These are phyloP conservation scores for Nitzschia putrida DNA, from an alignment of 108 stramenopile species.

Conservation along the genomic window DNA sequence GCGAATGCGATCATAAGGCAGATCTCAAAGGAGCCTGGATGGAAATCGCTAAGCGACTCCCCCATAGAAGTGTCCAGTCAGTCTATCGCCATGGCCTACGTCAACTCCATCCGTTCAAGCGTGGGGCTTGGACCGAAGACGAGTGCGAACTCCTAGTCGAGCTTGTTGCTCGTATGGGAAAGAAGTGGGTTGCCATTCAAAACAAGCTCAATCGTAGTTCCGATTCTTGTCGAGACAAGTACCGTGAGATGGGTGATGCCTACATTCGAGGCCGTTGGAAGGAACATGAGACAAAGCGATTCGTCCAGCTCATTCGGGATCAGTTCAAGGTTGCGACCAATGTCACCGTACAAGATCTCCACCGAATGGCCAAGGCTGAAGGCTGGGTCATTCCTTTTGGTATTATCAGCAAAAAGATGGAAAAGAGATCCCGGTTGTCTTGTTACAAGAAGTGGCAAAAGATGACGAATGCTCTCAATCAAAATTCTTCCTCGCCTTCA, in stretches of 20 bases:
- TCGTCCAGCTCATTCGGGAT: constrained; percentile 57
- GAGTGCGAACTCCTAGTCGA: constrained; percentile 49
- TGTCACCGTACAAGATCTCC: constrained; percentile 54
- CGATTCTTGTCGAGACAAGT: constrained; percentile 75
- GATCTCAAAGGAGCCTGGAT: constrained; percentile 84
- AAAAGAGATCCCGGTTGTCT: constrained; percentile 61
- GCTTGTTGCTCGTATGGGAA: constrained; percentile 59
- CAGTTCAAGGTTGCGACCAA: constrained; percentile 38
- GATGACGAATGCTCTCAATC: constrained; percentile 27
- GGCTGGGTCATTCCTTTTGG: constrained; percentile 64
- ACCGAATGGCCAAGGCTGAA: constrained; percentile 52
- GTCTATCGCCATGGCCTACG: constrained; percentile 82
- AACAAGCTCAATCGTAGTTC: constrained; percentile 68
- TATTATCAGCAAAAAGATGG: constrained; percentile 71
- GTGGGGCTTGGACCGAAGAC: constrained; percentile 71
- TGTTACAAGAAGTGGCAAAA: constrained; percentile 72
- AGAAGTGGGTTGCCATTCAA: constrained; percentile 74
- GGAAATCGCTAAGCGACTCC: constrained; percentile 75
- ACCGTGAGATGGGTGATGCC: constrained; percentile 55
- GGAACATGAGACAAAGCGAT: constrained; percentile 53
- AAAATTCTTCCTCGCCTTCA: background rate
- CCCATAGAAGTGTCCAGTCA: constrained; percentile 74
- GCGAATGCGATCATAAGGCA: constrained; percentile 73
- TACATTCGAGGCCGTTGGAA: constrained; percentile 78
- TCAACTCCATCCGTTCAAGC: constrained; percentile 69